Evolutionary conservation across 176 grass and related monocot species (phyloP), one percentile per base, ranked within the genome.

Genomic region (Bolboschoenus planiculmis): DNA sequence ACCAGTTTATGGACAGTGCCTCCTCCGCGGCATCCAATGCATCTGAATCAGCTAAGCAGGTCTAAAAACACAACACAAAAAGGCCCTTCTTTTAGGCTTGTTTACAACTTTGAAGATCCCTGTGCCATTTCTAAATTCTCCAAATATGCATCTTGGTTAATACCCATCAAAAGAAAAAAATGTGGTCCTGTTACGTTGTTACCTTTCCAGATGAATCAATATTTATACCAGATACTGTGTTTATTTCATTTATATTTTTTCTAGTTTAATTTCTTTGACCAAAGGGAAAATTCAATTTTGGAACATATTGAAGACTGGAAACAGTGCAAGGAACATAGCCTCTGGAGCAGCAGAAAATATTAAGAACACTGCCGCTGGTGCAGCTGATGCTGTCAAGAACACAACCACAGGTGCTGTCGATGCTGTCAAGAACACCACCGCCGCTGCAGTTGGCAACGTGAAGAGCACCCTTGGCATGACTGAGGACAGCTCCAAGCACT

Each of bases 41-140:
- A 80, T 18, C 78, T 40, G 33, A 80, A 39, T 54, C 48, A 3
- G 36, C 53, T 58, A 54, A 80, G 26, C 78, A 80, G 78, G 78
- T 80, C 36, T 70, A 40, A n/a, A n/a, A n/a, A n/a, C n/a, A n/a
- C n/a, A n/a, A n/a, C n/a, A 70, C 63, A 66, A 5, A 68, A 70
- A 42, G 4, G 30, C 36, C 20, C 65, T 4, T 23, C 65, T 70
- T 70, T 70, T 42, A 70, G 20, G 36, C 35, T 70, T 70, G 6
- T 70, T 70, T 39, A 70, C 20, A 42, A 23, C 36, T 70, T 42
- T 9, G 40, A 23, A 40, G 65, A 68, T 66, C 18, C 23, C 40
- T 37, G 35, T 30, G 3, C 15, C 34, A 68, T 21, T 67, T 67
- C 10, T 67, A 0, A 58, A 6, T 65, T 36, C 63, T 67, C 1